Evolutionary conservation across 805 yeast species (phyloP).

Genomic region (Wickerhamiella azyma): DNA sequence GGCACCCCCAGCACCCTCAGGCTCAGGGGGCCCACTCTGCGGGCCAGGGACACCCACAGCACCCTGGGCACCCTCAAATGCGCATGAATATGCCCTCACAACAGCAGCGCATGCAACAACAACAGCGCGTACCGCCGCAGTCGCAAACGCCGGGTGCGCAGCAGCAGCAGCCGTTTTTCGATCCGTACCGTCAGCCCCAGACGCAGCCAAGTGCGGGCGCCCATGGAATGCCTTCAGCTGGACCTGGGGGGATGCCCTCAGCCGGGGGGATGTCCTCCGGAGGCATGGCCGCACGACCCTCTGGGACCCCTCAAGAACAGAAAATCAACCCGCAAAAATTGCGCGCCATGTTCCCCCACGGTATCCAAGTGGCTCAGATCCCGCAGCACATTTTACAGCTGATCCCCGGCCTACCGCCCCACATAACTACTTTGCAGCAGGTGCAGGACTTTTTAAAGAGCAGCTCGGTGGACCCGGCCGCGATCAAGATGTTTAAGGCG

Average conservation of each 20-base stretch:
- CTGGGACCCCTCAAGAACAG: conserved; percentile 8
- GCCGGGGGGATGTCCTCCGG: no score
- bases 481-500: conserved; percentile 20
- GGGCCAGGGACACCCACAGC: neutral
- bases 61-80: neutral
- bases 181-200: conserved; percentile 10
- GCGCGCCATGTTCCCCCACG: conserved; percentile 10
- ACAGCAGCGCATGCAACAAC: conserved; percentile 4
- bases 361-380: conserved; percentile 5
- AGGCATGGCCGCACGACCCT: no score
- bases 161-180: conserved; percentile 6
- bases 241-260: no score
- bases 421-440: conserved; percentile 14
- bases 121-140: conserved; percentile 15
- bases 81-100: neutral
- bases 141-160: conserved; percentile 8
- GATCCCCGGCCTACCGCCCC: conserved; percentile 18
- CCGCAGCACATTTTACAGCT: conserved; percentile 17
- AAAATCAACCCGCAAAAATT: conserved; percentile 7
- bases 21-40: neutral
- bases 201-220: no score
- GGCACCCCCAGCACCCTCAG: conserved; percentile 7
- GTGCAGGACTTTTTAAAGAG: conserved; percentile 13
- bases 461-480: conserved; percentile 20
- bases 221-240: no score